Evolutionary conservation across 2,329 filamentous ascomycete species (phyloP).

Genomic region (Helotiales sp.): DNA sequence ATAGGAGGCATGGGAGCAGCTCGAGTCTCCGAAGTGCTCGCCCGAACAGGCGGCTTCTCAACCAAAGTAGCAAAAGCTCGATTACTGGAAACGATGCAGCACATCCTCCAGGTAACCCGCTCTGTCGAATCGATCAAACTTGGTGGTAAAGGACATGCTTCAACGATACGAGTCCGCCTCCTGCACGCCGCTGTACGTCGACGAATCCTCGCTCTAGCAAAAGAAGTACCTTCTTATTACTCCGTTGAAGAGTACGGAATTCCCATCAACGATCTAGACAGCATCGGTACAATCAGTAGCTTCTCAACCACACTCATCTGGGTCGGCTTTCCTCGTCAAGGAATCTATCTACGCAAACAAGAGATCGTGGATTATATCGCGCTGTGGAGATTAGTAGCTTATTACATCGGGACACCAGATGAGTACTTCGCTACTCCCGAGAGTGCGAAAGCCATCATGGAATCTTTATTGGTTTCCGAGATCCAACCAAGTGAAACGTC

Average conservation of each 20-base stretch:
- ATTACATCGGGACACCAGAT: conserved; percentile 72
- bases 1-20: conserved; percentile 75
- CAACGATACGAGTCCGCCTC: conserved; percentile 70
- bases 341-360: conserved; percentile 64
- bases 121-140: conserved; percentile 69
- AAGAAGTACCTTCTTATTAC: conserved; percentile 65
- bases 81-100: conserved; percentile 75
- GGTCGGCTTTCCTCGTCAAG: conserved; percentile 73
- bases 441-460: conserved; percentile 66
- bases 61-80: conserved; percentile 69
- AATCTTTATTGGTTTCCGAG: conserved; percentile 69
- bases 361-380: conserved; percentile 75
- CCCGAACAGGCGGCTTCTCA: conserved; percentile 75
- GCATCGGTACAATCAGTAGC: conserved; percentile 70
- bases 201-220: conserved; percentile 64
- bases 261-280: conserved; percentile 78
- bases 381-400: conserved; percentile 75
- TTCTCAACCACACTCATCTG: conserved; percentile 73
- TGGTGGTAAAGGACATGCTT: conserved; percentile 67
- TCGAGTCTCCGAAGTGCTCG: conserved; percentile 74
- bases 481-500: conserved; percentile 67
- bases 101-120: conserved; percentile 72
- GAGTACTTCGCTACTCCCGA: conserved; percentile 61
- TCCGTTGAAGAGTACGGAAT: conserved; percentile 62
- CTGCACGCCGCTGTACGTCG: conserved; percentile 71